Conservation (phyloP, 805 yeast genomes). For the Saccharomyces paradoxus region DNA sequence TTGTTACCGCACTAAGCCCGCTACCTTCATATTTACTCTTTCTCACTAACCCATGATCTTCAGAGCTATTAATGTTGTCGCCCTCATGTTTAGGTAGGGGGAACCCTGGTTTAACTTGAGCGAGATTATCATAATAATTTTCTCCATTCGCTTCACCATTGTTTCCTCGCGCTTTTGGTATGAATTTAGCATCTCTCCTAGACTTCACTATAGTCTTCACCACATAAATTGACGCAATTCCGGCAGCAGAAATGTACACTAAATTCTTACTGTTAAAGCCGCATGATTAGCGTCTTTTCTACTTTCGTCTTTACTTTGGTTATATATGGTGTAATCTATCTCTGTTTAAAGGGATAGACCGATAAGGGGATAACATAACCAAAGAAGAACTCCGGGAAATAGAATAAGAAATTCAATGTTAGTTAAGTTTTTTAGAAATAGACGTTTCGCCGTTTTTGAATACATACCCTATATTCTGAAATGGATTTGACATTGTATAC, state of each 20-base stretch:
- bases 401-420: neutral
- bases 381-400: neutral
- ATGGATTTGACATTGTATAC: conserved; percentile 13
- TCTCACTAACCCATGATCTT: conserved; percentile 34
- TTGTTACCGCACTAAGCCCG: conserved; percentile 50
- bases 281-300: neutral
- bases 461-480: conserved; percentile 27
- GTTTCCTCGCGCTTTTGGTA: conserved; percentile 24
- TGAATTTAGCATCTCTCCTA: conserved; percentile 32
- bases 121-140: conserved; percentile 30
- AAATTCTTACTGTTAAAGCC: conserved; percentile 17
- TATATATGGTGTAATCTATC: neutral
- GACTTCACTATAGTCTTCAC: conserved; percentile 27
- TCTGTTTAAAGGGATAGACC: neutral
- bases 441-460: neutral
- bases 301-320: neutral
- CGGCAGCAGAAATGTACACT: conserved; percentile 20
- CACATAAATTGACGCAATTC: conserved; percentile 21
- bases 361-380: neutral
- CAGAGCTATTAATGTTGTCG: conserved; percentile 9
- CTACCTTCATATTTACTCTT: conserved; percentile 63
- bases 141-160: conserved; percentile 5
- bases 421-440: neutral
- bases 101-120: conserved; percentile 47
- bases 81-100: conserved; percentile 30